Base-by-base conservation (phyloP, 139 green algal species). In the Astrephomene gubernaculifera region DNA sequence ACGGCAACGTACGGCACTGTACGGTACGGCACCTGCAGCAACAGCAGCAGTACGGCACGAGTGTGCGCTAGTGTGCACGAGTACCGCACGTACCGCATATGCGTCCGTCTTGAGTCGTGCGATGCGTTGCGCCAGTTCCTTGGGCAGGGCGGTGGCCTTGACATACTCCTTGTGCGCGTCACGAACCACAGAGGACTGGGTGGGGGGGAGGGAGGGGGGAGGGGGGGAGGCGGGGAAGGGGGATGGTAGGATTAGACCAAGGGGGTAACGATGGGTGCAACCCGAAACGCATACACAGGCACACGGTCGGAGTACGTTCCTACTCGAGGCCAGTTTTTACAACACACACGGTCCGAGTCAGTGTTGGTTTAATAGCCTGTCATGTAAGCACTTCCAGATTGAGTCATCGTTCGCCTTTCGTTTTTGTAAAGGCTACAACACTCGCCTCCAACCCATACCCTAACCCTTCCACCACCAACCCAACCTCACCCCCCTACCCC, bases 21-120 rank as follows among this genome's bases (percentile, higher is more conserved):
- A 9, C 8, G 4, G 39, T 41, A 6, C 6, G 4, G 4, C n/a
- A 29, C 63, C 19, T 41, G 12, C 6, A 33, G n/a, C n/a, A 70
- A 61, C 69, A 38, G 41, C 4, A 45, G 7, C 54, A 67, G n/a
- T 0, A 27, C 22, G 29, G 31, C 63, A 68, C 79, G 14, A 4
- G 29, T 2, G 63, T 38, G 36, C 36, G 36, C 57, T n/a, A 25
- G 5, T n/a, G 21, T n/a, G 41, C 39, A 49, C 52, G 0, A 36
- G 43, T 43, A 39, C 57, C 57, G 7, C 33, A 64, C 80, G 44
- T 60, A 91, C 91, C 85, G 83, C 72, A 76, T 97, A 98, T 29
- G 88, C 95, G 10, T 94, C 86, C 0, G 88, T 92, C 80, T 96
- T 92, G 65, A 98, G 90, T 85, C 90, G 88, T 1, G 94, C 94